Base-by-base conservation (phyloP, 2,329 filamentous ascomycete genomes). In the Fusarium bulbicola region DNA sequence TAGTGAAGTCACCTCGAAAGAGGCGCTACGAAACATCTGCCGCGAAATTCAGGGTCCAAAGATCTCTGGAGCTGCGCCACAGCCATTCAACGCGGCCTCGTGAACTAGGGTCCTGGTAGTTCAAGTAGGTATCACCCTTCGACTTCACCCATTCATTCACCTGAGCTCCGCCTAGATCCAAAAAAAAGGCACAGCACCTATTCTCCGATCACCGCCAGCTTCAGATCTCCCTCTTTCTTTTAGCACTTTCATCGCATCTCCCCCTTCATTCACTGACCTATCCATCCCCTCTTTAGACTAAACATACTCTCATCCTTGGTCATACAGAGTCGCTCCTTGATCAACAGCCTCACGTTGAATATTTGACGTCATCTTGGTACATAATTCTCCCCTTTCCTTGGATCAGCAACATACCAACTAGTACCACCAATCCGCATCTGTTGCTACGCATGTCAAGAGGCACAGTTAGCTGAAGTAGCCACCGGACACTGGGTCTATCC, bases 341-440 rank as follows among this genome's bases (percentile, higher is more conserved):
- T 52, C 42, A 52, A 20, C 61, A 58, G 36, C 45, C 53, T 70
- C 63, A 63, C 59, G 24, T 36, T 43, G 9, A 46, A 46, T 59
- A 67, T 74, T 74, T 78, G 74, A 77, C 76, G 76, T 77, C 76
- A 77, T 77, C 63, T 56, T 64, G 67, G 76, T 77, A 34, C 32
- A 34, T 34, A 69, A 76, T 73, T 76, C 40, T 65, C 49, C 53
- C 16, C 61, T 52, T 72, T 66, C 54, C 66, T 70, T 74, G 52
- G 50, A 72, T 66, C 65, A 53, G 61, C 53, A 65, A 21, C 50
- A 68, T 56, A 53, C 66, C 61, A 71, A 70, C 63, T 63, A 47
- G 40, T 59, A 65, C 36, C 59, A 30, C 63, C 63, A 58, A 72
- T 63, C 66, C 58, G 52, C 49, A 49, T 50, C 63, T 57, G 28